Evolutionary conservation across 2,329 filamentous ascomycete species (phyloP).

Genomic region (Gaeumannomyces sp.): DNA sequence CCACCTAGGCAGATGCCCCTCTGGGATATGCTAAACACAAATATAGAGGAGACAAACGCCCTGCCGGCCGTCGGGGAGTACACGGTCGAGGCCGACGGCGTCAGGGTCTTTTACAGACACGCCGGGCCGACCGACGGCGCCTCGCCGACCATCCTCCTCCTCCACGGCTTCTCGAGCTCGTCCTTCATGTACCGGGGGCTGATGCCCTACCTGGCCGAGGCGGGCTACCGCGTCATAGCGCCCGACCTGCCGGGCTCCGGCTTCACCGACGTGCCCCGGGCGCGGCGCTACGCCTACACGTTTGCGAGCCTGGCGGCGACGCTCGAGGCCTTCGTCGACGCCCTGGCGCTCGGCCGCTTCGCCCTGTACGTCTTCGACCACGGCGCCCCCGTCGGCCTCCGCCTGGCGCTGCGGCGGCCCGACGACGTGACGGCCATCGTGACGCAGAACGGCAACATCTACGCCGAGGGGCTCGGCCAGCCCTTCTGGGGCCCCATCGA

Average conservation of each 20-base stretch:
- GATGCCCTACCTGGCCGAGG: conserved; percentile 32
- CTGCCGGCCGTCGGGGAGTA: background rate
- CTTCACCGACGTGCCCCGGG: conserved; percentile 42
- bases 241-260: conserved; percentile 56
- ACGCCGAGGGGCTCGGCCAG: conserved; percentile 45
- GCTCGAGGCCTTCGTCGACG: conserved; percentile 41
- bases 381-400: conserved; percentile 49
- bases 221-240: conserved; percentile 38
- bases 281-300: conserved; percentile 41
- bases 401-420: conserved; percentile 44
- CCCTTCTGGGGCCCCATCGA: conserved; percentile 44
- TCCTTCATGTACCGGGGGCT: conserved; percentile 38
- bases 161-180: conserved; percentile 40
- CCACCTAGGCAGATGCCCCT: background rate
- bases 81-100: conserved; percentile 20
- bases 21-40: background rate
- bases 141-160: conserved; percentile 32
- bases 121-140: conserved; percentile 20
- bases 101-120: conserved; percentile 35
- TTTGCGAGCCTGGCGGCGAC: conserved; percentile 46
- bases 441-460: conserved; percentile 57
- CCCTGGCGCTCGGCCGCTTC: conserved; percentile 39
- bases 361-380: conserved; percentile 59
- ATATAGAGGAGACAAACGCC: background rate
- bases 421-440: conserved; percentile 45